Evolutionary conservation across 2,329 filamentous ascomycete genomes (phyloP), one percentile per base, ranked within the genome.

Genomic region (Capronia epimyces): DNA sequence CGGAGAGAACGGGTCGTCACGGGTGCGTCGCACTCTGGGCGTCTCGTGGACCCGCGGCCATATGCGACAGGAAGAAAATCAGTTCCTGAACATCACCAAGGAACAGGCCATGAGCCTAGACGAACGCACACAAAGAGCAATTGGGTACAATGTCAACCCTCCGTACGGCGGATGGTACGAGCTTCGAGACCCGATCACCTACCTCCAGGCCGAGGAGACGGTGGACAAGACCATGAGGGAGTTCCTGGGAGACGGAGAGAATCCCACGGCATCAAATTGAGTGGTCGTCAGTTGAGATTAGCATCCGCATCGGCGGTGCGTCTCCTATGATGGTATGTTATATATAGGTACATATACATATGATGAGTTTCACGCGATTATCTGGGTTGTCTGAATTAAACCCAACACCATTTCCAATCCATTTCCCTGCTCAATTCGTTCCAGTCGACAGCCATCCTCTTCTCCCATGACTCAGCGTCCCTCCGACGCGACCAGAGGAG

Each of bases 61-160:
- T 18, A n/a, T 39, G 36, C 16, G 57, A 43, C 58, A 58, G 50
- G 58, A 59, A 40, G 58, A 60, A 24, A 59, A 59, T 25, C 61
- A 63, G 45, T 63, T 60, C 42, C 52, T 64, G 5, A 49, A 47
- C 24, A 53, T 53, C 39, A 32, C 52, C 22, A 32, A 37, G 3
- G 55, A 60, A 34, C 46, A 49, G 21, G 39, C 59, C 46, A 40
- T 39, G 25, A 32, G 57, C 36, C 48, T 53, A 40, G 21, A 45
- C 21, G 42, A 47, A 5, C 34, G 54, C 16, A 47, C 55, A 16
- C 59, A 52, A 25, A 50, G 53, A 47, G 15, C 57, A n/a, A 54
- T 61, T 16, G 60, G 60, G 13, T 62, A 62, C 36, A 29, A 43
- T 3, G 32, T 60, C 18, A 59, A 52, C 20, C 43, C 36, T 15